Base-by-base conservation (phyloP, 2,329 filamentous ascomycete genomes). In the Cladophialophora yegresii region DNA sequence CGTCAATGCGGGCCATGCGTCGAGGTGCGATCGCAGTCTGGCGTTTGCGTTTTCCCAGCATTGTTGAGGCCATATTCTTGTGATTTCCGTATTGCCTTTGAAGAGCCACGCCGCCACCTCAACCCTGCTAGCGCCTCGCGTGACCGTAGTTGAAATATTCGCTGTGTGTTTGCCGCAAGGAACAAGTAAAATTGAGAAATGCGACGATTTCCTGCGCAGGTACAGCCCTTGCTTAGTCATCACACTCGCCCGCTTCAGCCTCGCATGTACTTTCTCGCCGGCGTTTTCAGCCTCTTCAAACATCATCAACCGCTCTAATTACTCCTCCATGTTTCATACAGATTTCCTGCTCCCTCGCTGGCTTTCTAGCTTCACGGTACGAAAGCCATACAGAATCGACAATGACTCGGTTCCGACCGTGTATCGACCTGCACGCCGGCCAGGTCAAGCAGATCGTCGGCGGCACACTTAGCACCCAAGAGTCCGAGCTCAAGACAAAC, bases 381-480 rank as follows among this genome's bases (percentile, higher is more conserved):
- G 12, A 26, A 26, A 50, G 20, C 9, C 3, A 5, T n/a, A 5
- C 20, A 22, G 13, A 30, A 22, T 26, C 10, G 12, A 36, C 51
- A 50, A 96, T 99, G 95, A 98, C 95, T 2, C 87, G 89, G 71
- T 99, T 99, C 75, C 85, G 95, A 45, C 95, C 95, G 22, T 99
- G 95, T 75, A 98, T 99, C 77, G 95, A 99, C 79, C 85, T 99
- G 59, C 95, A 99, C 77, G 89, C 93, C n/a, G 95, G 95, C 13
- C 89, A 93, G 75, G 95, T 99, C 65, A 99, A 99, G 82, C 95
- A 99, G 78, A 99, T 99, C 72, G 93, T 99, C 47, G 95, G 95
- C 71, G 93, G 95, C 65, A 98, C 95, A 1, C 85, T 99, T 67
- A 89, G 89, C 78, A 85, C 85, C 75, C 77, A 83, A 8, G 67